These are phyloP conservation scores for Eucalyptus erythrocorys DNA, from an alignment of 345 rosid genomes.

Conservation along the genomic window DNA sequence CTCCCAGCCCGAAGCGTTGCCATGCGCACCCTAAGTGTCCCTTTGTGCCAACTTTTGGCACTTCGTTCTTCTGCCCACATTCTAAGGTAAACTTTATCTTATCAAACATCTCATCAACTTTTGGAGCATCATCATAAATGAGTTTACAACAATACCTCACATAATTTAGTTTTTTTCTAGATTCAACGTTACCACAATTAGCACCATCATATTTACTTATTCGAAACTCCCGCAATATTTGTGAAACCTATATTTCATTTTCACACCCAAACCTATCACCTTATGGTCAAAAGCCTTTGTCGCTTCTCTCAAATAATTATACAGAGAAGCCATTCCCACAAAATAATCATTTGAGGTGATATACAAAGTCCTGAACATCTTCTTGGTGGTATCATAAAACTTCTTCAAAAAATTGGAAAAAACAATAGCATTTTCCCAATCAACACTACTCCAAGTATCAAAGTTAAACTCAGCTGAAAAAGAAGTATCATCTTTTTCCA, in stretches of 20 bases:
- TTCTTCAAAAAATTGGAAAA: background rate
- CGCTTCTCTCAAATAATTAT: background rate
- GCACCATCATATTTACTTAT: background rate
- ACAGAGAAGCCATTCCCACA: accelerated
- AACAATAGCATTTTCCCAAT: background rate
- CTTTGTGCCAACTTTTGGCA: too few relatives aligned
- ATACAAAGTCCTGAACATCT: background rate
- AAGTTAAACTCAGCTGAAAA: background rate
- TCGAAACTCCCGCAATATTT: background rate
- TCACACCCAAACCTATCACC: background rate
- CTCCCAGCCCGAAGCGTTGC: too few relatives aligned
- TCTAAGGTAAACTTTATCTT: background rate
- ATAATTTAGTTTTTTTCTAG: background rate
- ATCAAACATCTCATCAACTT: background rate
- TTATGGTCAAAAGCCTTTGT: background rate
- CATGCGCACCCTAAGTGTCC: too few relatives aligned
- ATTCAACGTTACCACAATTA: background rate
- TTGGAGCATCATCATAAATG: background rate
- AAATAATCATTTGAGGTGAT: background rate
- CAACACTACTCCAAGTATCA: accelerated
- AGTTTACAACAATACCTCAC: background rate
- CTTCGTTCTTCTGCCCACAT: too few relatives aligned
- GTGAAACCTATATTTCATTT: background rate
- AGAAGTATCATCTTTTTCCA: too few relatives aligned
- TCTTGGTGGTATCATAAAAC: background rate